These are phyloP conservation scores for Pleurotus salmoneostramineus DNA, from an alignment of 768 basidiomycete genomes.

Conservation along the genomic window DNA sequence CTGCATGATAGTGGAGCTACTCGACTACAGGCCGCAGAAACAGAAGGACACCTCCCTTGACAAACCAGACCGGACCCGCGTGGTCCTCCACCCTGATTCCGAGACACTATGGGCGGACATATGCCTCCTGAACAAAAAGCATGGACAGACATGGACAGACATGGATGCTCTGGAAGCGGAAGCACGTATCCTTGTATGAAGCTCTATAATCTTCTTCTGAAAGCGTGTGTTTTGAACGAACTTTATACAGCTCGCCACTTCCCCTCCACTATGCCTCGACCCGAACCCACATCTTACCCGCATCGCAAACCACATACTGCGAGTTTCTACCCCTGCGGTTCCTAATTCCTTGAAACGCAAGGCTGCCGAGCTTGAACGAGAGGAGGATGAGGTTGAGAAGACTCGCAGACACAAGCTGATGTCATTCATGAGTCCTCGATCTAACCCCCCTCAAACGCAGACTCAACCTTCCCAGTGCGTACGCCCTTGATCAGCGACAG, in stretches of 20 bases:
- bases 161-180: slow-evolving; percentile 70
- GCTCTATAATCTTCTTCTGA: slow-evolving; percentile 3
- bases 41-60: slow-evolving; percentile 53
- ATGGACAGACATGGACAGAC: slow-evolving; percentile 63
- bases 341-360: slow-evolving; percentile 77
- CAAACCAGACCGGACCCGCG: slow-evolving; percentile 60
- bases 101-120: slow-evolving; percentile 82
- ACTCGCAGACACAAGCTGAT: slow-evolving; percentile 70
- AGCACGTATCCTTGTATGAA: slow-evolving; percentile 65
- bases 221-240: slow-evolving; percentile 9
- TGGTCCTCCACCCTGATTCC: slow-evolving; percentile 71
- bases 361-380: slow-evolving; percentile 62
- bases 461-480: too few species aligned
- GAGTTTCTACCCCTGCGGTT: slow-evolving; percentile 70
- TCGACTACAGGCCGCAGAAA: slow-evolving; percentile 67
- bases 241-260: slow-evolving; percentile 57
- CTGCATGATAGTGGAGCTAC: slow-evolving; percentile 80
- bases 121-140: slow-evolving; percentile 60
- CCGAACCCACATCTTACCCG: slow-evolving; percentile 76
- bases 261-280: slow-evolving; percentile 74
- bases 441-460: slow-evolving; percentile 43
- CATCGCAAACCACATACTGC: slow-evolving; percentile 69
- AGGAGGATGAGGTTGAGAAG: slow-evolving; percentile 75
- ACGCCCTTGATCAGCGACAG: slow-evolving; percentile 5
- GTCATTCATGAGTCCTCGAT: slow-evolving; percentile 71